Conservation (phyloP, 805 yeast species). For the Wickerhamiella spandovensis region DNA sequence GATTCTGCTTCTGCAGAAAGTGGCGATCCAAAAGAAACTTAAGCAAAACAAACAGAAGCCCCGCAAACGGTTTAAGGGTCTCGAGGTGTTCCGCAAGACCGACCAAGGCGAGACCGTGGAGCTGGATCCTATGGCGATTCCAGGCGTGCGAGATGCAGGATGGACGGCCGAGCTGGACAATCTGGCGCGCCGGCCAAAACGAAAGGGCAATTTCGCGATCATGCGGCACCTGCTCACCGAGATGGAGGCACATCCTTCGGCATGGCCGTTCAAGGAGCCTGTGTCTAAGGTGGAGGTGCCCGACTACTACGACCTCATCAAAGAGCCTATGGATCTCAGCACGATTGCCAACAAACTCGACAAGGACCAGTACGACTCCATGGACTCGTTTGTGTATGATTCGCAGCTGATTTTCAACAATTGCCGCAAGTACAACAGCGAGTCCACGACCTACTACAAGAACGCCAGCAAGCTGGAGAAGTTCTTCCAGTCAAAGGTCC, state of each 20-base stretch:
- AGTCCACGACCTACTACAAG: constrained; percentile 86
- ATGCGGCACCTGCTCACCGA: constrained; percentile 84
- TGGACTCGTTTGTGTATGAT: constrained; percentile 87
- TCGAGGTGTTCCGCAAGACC: constrained; percentile 48
- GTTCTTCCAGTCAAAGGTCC: constrained; percentile 65
- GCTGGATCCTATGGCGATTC: constrained; percentile 72
- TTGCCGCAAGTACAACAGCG: constrained; percentile 86
- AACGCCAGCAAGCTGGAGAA: constrained; percentile 91
- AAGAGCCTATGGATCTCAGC: constrained; percentile 94
- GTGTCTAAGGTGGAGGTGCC: constrained; percentile 90
- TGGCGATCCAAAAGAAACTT: constrained; percentile 78
- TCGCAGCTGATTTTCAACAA: constrained; percentile 75
- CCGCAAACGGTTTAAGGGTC: constrained; percentile 70
- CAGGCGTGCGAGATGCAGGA: constrained; percentile 87
- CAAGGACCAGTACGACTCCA: constrained; percentile 76
- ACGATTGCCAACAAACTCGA: constrained; percentile 92
- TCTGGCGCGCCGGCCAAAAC: constrained; percentile 83
- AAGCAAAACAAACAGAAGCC: constrained; percentile 57
- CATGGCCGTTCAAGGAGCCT: constrained; percentile 95
- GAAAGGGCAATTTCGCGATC: constrained; percentile 87
- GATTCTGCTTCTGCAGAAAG: constrained; percentile 75
- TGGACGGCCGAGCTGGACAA: constrained; percentile 99
- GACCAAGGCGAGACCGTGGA: constrained; percentile 9
- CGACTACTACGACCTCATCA: constrained; percentile 89
- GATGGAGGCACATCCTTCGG: constrained; percentile 85